Evolutionary conservation across 371 early-diverging fungal species (phyloP).

Genomic region (Amoeboaphelidium protococcarum): DNA sequence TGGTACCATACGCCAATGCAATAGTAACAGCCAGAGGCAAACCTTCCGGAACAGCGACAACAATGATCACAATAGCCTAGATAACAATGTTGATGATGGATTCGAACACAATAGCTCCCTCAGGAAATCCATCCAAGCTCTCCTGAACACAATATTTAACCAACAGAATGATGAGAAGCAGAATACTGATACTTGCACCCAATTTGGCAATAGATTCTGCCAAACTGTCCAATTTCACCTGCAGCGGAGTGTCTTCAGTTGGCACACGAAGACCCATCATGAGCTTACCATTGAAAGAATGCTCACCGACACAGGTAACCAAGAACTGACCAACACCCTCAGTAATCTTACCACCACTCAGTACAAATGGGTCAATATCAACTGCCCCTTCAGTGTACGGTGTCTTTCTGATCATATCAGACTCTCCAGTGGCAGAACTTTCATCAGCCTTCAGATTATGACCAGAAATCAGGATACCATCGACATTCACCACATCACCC

Average conservation of each 20-base stretch:
- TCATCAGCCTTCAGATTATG: conserved; percentile 69
- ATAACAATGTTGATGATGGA: conserved; percentile 36
- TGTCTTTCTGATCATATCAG: conserved; percentile 47
- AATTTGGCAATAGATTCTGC: conserved; percentile 79
- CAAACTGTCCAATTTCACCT: conserved; percentile 49
- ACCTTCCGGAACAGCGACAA: conserved; percentile 94
- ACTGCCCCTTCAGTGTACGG: conserved; percentile 18
- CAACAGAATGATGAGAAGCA: conserved; percentile 45
- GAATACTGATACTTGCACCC: conserved; percentile 45
- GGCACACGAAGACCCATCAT: conserved; percentile 55
- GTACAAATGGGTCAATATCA: conserved; percentile 43
- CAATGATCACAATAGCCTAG: conserved; percentile 45
- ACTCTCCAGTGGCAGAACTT: conserved; percentile 72
- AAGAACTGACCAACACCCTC: conserved; percentile 62
- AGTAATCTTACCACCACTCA: conserved; percentile 67
- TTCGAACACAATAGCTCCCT: conserved; percentile 26
- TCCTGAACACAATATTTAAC: conserved; percentile 43
- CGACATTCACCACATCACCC: conserved; percentile 77
- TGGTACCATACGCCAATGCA: conserved; percentile 63
- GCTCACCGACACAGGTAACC: conserved; percentile 56
- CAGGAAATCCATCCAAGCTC: conserved; percentile 8
- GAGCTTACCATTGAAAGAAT: conserved; percentile 46
- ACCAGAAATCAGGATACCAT: conserved; percentile 49
- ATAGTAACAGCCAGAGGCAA: conserved; percentile 91
- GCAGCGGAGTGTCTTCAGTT: conserved; percentile 66